Conservation (phyloP, 306 rosid species). For the Dalbergia cultrata region DNA sequence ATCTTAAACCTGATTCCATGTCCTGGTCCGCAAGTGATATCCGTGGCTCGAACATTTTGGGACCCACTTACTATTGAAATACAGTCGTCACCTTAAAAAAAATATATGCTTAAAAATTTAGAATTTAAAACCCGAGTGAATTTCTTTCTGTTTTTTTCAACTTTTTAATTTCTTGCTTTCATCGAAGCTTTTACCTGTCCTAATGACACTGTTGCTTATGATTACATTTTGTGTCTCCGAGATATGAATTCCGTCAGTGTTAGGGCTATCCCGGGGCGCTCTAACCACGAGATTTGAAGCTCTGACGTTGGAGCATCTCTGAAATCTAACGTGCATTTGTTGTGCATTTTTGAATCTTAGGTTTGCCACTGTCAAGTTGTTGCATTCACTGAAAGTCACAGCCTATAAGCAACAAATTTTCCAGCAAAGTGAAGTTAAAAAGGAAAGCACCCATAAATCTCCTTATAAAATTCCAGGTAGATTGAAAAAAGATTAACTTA, state of each 20-base stretch:
- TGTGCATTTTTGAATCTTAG: slow-evolving; percentile 68
- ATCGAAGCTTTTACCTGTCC: slow-evolving; percentile 60
- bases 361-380: slow-evolving; percentile 55
- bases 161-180: background rate
- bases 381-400: slow-evolving; percentile 68
- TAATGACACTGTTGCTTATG: slow-evolving; percentile 59
- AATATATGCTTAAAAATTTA: background rate
- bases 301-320: slow-evolving; percentile 60
- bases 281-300: slow-evolving; percentile 55
- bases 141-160: background rate
- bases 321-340: slow-evolving; percentile 72
- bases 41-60: slow-evolving; percentile 57
- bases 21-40: slow-evolving; percentile 86
- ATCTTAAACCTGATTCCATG: slow-evolving; percentile 85
- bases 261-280: slow-evolving; percentile 84
- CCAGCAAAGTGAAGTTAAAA: background rate
- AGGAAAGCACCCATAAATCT: background rate
- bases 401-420: slow-evolving; percentile 58
- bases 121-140: background rate
- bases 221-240: slow-evolving; percentile 58
- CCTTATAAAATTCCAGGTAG: background rate
- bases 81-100: slow-evolving; percentile 81
- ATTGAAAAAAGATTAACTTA: slow-evolving; percentile 49
- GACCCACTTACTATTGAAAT: slow-evolving; percentile 94
- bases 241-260: slow-evolving; percentile 94